A percentile compares a stretch with the other conserved stretches of the same genome.
Evolutionary conservation across 2,329 filamentous ascomycete genomes (phyloP).

Genomic region (Xylaria sp.): DNA sequence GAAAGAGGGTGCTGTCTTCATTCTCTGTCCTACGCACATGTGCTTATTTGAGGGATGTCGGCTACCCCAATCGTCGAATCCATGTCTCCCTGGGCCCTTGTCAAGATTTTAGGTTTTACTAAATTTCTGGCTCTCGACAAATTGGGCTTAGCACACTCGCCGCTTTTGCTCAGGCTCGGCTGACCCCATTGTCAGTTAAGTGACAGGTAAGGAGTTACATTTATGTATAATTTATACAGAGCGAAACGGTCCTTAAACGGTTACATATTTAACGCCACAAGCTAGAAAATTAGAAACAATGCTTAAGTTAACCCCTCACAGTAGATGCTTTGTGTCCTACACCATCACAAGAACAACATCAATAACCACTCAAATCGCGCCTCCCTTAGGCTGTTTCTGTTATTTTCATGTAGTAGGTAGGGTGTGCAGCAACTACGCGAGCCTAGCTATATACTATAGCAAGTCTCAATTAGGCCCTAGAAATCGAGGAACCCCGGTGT

Average conservation of each 20-base stretch:
- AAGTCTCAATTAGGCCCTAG: too few species aligned
- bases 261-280: background rate
- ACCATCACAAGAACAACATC: too few species aligned
- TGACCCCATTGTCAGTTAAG: background rate
- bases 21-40: background rate
- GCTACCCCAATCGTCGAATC: slow-evolving; percentile 9
- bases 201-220: background rate
- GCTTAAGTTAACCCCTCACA: background rate
- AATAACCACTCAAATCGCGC: too few species aligned
- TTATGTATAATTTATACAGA: background rate
- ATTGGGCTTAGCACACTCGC: slow-evolving; percentile 16
- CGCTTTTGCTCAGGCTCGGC: slow-evolving; percentile 22
- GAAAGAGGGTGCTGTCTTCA: background rate
- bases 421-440: too few species aligned
- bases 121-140: background rate
- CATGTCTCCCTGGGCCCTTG: too few species aligned
- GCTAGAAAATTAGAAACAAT: background rate
- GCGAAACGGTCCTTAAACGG: background rate
- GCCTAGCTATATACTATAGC: too few species aligned
- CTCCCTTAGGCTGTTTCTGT: too few species aligned
- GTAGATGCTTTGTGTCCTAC: too few species aligned
- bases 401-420: too few species aligned
- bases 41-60: background rate
- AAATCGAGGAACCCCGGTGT: too few species aligned
- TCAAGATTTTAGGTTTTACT: background rate